Conservation (phyloP, 2,329 filamentous ascomycete genomes). For the Penicillium sp. region DNA sequence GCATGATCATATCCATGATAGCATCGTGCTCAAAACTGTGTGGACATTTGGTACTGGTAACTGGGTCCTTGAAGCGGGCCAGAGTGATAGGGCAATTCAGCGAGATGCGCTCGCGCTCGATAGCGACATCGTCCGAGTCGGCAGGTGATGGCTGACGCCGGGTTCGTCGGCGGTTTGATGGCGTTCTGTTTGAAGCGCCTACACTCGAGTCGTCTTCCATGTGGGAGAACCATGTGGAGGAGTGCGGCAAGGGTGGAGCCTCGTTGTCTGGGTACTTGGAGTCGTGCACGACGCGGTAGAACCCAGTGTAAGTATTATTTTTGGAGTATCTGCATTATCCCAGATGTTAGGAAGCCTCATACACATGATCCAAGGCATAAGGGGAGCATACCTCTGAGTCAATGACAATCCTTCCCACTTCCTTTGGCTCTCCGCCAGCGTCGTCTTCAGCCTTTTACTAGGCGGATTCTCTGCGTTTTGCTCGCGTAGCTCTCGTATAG, state of each 20-base stretch:
- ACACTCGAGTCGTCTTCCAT: slow-evolving; percentile 43
- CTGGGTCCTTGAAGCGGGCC: slow-evolving; percentile 49
- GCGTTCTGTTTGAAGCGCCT: slow-evolving; percentile 14
- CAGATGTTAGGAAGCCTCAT: slow-evolving; percentile 8
- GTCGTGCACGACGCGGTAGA: slow-evolving; percentile 65
- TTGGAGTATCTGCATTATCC: slow-evolving; percentile 53
- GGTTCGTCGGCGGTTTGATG: slow-evolving; percentile 23
- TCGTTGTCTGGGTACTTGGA: slow-evolving; percentile 59
- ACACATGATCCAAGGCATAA: slow-evolving; percentile 29
- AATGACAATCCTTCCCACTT: slow-evolving; percentile 46
- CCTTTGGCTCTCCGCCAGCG: slow-evolving; percentile 37
- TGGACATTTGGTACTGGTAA: slow-evolving; percentile 54
- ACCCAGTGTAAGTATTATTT: slow-evolving; percentile 64
- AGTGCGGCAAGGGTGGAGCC: slow-evolving; percentile 57
- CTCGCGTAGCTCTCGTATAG: slow-evolving; percentile 42
- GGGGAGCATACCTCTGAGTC: slow-evolving; percentile 43
- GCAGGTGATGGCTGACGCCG: slow-evolving; percentile 29
- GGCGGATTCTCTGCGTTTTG: slow-evolving; percentile 36
- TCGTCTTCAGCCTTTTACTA: slow-evolving; percentile 41
- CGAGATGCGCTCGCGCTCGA: slow-evolving; percentile 50
- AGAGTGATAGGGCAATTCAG: slow-evolving; percentile 55
- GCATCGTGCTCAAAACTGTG: slow-evolving; percentile 55
- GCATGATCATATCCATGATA: slow-evolving; percentile 50
- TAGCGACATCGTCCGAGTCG: slow-evolving; percentile 51
- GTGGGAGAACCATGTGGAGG: slow-evolving; percentile 65